Evolutionary conservation across 805 yeast genomes (phyloP).

Genomic region (Millerozyma miso): DNA sequence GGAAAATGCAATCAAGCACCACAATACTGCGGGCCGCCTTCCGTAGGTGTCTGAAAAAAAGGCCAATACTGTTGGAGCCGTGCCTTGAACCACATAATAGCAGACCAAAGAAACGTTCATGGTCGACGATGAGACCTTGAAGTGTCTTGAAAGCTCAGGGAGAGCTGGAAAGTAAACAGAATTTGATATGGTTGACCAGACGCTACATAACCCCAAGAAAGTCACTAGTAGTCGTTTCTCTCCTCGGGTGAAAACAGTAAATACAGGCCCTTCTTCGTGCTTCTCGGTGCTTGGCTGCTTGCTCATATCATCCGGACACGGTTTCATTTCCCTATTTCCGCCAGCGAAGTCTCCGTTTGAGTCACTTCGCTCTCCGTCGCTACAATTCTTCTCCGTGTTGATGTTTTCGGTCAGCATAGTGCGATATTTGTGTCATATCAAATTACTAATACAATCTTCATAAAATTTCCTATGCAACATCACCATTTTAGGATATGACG

Average conservation of each 20-base stretch:
- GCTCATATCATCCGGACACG: too few relatives aligned
- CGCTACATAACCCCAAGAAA: conserved; percentile 45
- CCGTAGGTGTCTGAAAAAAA: conserved; percentile 68
- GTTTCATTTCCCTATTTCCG: too few relatives aligned
- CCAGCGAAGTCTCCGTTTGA: too few relatives aligned
- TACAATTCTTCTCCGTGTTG: too few relatives aligned
- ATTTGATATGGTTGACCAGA: conserved; percentile 67
- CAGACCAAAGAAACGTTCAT: conserved; percentile 73
- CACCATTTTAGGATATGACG: too few relatives aligned
- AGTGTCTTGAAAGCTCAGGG: conserved; percentile 49
- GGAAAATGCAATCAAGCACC: conserved; percentile 52
- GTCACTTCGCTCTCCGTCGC: too few relatives aligned
- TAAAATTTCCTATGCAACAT: too few relatives aligned
- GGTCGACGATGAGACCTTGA: conserved; percentile 51
- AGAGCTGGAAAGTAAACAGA: conserved; percentile 82
- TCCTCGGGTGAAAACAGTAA: conserved; percentile 39
- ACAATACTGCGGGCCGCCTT: conserved; percentile 61
- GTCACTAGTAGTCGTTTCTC: conserved; percentile 41
- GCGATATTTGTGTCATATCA: too few relatives aligned
- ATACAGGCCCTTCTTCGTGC: conserved; percentile 20
- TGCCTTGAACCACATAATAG: conserved; percentile 71
- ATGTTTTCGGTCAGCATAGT: too few relatives aligned
- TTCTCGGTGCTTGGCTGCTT: too few relatives aligned
- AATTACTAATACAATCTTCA: too few relatives aligned
- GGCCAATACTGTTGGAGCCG: conserved; percentile 67